Base-by-base conservation (phyloP, 208 protist species). In the Porcisia deanei region DNA sequence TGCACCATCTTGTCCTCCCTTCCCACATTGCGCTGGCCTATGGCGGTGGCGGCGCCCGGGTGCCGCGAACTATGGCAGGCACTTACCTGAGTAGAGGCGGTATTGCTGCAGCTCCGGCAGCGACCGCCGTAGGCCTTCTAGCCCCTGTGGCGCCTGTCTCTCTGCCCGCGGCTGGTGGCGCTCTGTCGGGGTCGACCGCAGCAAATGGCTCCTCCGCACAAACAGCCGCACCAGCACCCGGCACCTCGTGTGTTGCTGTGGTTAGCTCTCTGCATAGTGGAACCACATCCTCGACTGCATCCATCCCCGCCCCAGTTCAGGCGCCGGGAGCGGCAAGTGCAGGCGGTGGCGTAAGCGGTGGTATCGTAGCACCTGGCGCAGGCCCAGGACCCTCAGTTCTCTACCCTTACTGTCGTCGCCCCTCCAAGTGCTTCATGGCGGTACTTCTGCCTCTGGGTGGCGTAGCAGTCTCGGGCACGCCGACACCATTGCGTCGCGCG, bases 401-500 rank as follows among this genome's bases (percentile, higher is more conserved):
- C 25, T 83, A 75, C 70, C 69, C 69, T 10, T 67, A 71, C 30
- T 71, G 63, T 39, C 79, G 61, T 22, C 79, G 73, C 53, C 67
- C 69, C 7, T 63, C 65, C 58, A 78, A 57, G 20, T 43, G 25
- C 78, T 91, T 91, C 63, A 43, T 72, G n/a, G 89, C 89, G 53
- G n/a, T 87, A 8, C 76, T 93, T 34, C 75, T 89, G 53, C 89
- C 89, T 2, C 76, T 80, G 57, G 89, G 89, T 43, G 67, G 79
- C 12, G 77, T 91, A 10, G 71, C 88, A 64, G 47, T 77, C 10
- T 93, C 85, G 76, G 85, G 89, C 20, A 63, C 45, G 47, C 66
- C 65, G 47, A 14, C n/a, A 45, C 70, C 53, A n/a, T 10, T 25
- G 53, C 45, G 39, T 47, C 60, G 55, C 25, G 49, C 59, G 34